Conservation (phyloP, 2,329 filamentous ascomycete species). For the Aspergillus fijiensis region DNA sequence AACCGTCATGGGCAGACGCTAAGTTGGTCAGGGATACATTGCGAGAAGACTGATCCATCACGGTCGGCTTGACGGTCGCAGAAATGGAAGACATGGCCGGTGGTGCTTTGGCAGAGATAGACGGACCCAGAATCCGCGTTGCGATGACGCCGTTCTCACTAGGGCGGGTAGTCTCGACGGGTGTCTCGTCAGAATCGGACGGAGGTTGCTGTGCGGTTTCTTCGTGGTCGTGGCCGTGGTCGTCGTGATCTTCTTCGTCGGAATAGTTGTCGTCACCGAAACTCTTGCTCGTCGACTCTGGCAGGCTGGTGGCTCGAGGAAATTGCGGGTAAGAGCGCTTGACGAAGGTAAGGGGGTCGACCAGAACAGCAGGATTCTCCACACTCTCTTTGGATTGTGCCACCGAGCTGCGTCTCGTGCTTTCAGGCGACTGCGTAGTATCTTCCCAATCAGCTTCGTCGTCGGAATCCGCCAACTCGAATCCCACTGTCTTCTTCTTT, state of each 20-base stretch:
- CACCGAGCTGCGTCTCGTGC: constrained; percentile 47
- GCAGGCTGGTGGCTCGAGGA: constrained; percentile 40
- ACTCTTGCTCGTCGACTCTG: constrained; percentile 37
- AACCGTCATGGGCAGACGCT: constrained; percentile 32
- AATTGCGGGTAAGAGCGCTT: constrained; percentile 42
- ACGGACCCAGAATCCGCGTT: constrained; percentile 38
- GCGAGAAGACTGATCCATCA: constrained; percentile 36
- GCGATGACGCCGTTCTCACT: constrained; percentile 40
- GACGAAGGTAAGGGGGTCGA: constrained; percentile 43
- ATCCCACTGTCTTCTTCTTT: constrained; percentile 49
- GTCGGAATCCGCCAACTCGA: constrained; percentile 46
- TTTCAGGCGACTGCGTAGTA: constrained; percentile 49
- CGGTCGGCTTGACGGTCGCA: constrained; percentile 43
- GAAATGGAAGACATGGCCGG: constrained; percentile 51
- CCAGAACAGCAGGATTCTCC: constrained; percentile 36
- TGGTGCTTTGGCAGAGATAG: constrained; percentile 45
- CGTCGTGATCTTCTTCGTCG: constrained; percentile 23
- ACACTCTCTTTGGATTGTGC: constrained; percentile 36
- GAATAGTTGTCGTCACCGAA: constrained; percentile 28
- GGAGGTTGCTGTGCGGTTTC: constrained; percentile 14
- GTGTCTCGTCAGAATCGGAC: constrained; percentile 21
- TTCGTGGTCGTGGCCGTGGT: constrained; percentile 16
- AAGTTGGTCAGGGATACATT: constrained; percentile 39
- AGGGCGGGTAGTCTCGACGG: constrained; percentile 19
- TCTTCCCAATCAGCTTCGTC: constrained; percentile 51